phyloP scores from a whole-genome alignment of 2,329 filamentous ascomycete species.

The Trichoderma koningiopsis region DNA sequence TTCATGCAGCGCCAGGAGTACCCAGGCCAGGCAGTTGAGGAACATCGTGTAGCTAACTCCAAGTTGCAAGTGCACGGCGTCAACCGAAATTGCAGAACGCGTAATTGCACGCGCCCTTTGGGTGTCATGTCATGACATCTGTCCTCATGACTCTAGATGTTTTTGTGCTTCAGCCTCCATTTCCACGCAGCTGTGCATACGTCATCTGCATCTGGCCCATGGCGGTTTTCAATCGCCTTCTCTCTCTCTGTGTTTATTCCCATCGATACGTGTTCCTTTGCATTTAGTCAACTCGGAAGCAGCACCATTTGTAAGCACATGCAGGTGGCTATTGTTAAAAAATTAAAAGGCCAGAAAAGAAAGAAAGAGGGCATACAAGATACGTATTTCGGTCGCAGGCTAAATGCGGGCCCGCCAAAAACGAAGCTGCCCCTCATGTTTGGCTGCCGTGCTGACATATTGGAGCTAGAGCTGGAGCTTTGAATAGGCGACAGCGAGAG shows the following conservation, averaged over 20 bases:
- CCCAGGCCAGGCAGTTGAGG: no score
- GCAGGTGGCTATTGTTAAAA: background rate
- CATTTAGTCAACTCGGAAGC: background rate
- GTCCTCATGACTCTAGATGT: background rate
- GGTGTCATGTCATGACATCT: background rate
- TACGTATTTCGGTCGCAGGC: background rate
- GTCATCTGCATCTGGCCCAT: background rate
- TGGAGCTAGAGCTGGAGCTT: background rate
- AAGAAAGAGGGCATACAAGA: background rate
- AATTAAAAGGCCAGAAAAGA: background rate
- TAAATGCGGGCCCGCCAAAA: background rate
- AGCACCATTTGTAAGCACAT: background rate
- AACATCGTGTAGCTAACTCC: background rate
- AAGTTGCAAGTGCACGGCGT: background rate
- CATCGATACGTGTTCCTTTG: background rate
- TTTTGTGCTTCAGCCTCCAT: background rate
- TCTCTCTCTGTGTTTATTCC: background rate
- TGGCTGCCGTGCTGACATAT: background rate
- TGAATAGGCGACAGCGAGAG: background rate
- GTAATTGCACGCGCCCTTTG: background rate
- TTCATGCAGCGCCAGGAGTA: background rate
- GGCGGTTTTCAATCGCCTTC: background rate
- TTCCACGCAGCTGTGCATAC: background rate
- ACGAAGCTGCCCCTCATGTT: slow-evolving; percentile 3
- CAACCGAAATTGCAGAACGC: background rate